These are phyloP conservation scores for Graphilbum fragrans DNA, from an alignment of 2,329 filamentous ascomycete genomes.

Conservation along the genomic window DNA sequence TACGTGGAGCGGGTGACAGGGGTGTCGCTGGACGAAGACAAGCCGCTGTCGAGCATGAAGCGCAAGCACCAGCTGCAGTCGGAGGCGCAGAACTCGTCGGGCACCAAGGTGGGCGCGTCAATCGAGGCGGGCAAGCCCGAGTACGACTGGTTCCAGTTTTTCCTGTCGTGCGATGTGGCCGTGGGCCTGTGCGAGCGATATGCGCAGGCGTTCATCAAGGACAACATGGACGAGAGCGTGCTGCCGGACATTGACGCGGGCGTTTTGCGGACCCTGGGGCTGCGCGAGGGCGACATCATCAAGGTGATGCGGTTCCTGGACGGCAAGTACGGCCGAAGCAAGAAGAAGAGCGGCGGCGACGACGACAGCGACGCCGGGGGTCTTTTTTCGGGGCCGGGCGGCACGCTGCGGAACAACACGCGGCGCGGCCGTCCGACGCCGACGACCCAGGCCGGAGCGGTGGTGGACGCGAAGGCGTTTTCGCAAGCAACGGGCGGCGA, in stretches of 20 bases:
- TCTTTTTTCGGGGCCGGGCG: conserved; percentile 88
- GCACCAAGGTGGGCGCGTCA: conserved; percentile 42
- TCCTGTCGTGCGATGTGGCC: conserved; percentile 81
- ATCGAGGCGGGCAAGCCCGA: conserved; percentile 56
- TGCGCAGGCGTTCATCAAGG: conserved; percentile 73
- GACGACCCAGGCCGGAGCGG: conserved; percentile 72
- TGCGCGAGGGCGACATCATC: conserved; percentile 93
- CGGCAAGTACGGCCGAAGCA: conserved; percentile 59
- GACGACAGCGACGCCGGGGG: conserved; percentile 51
- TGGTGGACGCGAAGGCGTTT: conserved; percentile 80
- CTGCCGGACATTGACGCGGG: conserved; percentile 78
- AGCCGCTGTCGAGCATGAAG: conserved; percentile 78
- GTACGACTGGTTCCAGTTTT: conserved; percentile 99
- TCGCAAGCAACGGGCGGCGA: conserved; percentile 43
- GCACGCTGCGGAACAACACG: conserved; percentile 84
- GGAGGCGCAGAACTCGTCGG: conserved; percentile 16
- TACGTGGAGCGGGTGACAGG: conserved; percentile 87
- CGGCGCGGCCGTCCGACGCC: conserved; percentile 82
- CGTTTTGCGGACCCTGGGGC: conserved; percentile 74
- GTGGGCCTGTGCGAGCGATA: conserved; percentile 92
- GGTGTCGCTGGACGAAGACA: conserved; percentile 84
- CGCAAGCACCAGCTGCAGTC: conserved; percentile 16
- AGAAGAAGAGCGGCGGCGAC: conserved; percentile 43
- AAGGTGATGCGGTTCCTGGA: conserved; percentile 88
- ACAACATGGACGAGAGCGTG: conserved; percentile 93